Conservation (phyloP, 345 rosid species). For the Passiflora organensis region DNA sequence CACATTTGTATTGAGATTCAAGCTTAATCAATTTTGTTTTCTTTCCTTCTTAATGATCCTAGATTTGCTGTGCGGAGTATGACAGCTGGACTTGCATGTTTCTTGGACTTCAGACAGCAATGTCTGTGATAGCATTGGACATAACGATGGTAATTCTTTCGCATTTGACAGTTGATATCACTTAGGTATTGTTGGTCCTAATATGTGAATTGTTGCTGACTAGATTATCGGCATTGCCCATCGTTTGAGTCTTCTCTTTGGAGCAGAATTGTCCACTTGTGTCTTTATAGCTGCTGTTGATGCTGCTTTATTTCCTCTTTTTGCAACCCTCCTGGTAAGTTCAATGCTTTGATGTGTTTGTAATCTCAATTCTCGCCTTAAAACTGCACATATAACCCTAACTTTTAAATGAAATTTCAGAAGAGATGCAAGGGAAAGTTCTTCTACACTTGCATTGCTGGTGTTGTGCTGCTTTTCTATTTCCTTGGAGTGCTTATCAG, state of each 20-base stretch:
- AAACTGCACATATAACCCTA: too few species aligned
- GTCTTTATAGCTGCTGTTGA: constrained; percentile 83
- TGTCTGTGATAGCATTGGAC: constrained; percentile 73
- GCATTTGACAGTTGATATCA: constrained; percentile 3
- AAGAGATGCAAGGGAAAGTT: constrained; percentile 57
- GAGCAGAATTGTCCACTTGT: constrained; percentile 75
- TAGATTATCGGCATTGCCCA: constrained; percentile 93
- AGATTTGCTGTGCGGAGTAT: constrained; percentile 92
- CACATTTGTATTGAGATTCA: neutral
- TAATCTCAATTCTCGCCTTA: too few species aligned
- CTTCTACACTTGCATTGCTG: constrained; percentile 48
- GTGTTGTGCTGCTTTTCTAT: constrained; percentile 54
- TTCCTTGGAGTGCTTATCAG: constrained; percentile 62
- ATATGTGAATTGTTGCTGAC: constrained; percentile 19
- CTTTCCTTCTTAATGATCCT: constrained; percentile 14
- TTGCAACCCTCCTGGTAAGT: constrained; percentile 68
- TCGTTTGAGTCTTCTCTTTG: constrained; percentile 80
- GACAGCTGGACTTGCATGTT: constrained; percentile 65
- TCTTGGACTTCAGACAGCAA: constrained; percentile 78
- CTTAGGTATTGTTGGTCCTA: constrained; percentile 4
- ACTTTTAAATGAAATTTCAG: constrained; percentile 26
- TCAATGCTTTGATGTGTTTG: neutral
- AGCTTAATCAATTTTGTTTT: constrained; percentile 11
- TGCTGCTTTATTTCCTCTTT: constrained; percentile 75
- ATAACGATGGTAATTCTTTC: constrained; percentile 61